Percentiles rank a stretch among this genome's conserved stretches.
phyloP scores from a whole-genome alignment of 805 yeast species.

The Kodamaea fukazawae region DNA sequence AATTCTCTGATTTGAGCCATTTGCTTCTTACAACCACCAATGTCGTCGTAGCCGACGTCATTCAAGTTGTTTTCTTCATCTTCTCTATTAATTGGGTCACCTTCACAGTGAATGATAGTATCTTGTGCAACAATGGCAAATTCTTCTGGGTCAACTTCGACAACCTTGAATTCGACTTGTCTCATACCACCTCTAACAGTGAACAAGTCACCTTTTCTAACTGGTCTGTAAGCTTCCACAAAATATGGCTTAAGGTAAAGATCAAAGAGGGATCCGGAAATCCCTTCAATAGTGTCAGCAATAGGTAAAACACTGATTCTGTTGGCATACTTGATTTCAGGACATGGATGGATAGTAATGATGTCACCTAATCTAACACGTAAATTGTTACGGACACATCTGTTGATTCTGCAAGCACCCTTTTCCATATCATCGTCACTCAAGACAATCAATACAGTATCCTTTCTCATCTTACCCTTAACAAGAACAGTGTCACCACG shows the following conservation, averaged over 20 bases:
- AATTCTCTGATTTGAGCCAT: conserved; percentile 99
- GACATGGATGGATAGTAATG: conserved; percentile 89
- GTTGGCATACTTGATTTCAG: conserved; percentile 95
- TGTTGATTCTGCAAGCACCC: conserved; percentile 89
- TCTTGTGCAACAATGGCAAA: conserved; percentile 98
- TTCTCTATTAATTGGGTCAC: conserved; percentile 97
- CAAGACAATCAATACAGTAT: conserved; percentile 91
- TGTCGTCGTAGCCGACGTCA: conserved; percentile 98
- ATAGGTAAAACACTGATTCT: conserved; percentile 94
- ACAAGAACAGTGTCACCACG: conserved; percentile 97
- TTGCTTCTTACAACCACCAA: conserved; percentile 98
- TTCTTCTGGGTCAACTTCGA: conserved; percentile 96
- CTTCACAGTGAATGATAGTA: conserved; percentile 96
- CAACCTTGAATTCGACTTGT: conserved; percentile 97
- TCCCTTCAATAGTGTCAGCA: conserved; percentile 97
- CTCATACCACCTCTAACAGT: conserved; percentile 99
- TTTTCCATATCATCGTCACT: conserved; percentile 97
- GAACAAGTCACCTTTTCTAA: conserved; percentile 94
- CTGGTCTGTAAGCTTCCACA: conserved; percentile 98
- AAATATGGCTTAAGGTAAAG: conserved; percentile 96
- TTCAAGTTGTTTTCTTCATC: conserved; percentile 95
- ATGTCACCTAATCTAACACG: conserved; percentile 93
- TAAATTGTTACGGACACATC: conserved; percentile 93
- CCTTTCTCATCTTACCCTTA: conserved; percentile 97
- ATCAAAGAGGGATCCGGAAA: conserved; percentile 94